These are phyloP conservation scores for Teunomyces panamensis DNA, from an alignment of 805 yeast species.

Conservation along the genomic window DNA sequence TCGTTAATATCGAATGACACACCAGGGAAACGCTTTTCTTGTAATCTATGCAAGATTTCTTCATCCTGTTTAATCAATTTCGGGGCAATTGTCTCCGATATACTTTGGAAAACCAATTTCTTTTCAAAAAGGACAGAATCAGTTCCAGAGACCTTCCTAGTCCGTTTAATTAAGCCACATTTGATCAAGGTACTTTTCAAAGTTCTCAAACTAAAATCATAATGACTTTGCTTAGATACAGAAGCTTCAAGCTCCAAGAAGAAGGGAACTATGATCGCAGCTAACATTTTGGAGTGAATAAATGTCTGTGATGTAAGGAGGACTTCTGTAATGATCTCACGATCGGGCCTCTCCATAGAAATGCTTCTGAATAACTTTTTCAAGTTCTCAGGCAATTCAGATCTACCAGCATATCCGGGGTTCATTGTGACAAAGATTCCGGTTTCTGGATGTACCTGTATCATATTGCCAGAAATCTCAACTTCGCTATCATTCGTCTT, in stretches of 20 bases:
- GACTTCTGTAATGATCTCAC: conserved; percentile 63
- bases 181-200: conserved; percentile 62
- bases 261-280: conserved; percentile 52
- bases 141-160: conserved; percentile 2
- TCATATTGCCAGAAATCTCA: conserved; percentile 41
- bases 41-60: conserved; percentile 26
- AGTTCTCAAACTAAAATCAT: conserved; percentile 88
- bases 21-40: conserved; percentile 24
- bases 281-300: conserved; percentile 37
- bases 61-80: conserved; percentile 58
- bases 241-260: conserved; percentile 42
- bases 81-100: conserved; percentile 66
- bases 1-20: conserved; percentile 16
- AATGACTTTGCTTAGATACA: conserved; percentile 62
- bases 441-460: conserved; percentile 44
- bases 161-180: conserved; percentile 50
- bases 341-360: conserved; percentile 72
- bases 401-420: conserved; percentile 83
- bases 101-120: conserved; percentile 46
- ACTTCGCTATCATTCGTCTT: conserved; percentile 21
- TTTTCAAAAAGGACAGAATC: conserved; percentile 16
- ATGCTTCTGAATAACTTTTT: conserved; percentile 74
- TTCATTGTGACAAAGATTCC: conserved; percentile 90
- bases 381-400: conserved; percentile 79
- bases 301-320: conserved; percentile 76